Evolutionary conservation across 1,139 yeast genomes (phyloP), one percentile per base, ranked within the genome.

Genomic region (Taphrina betulina): DNA sequence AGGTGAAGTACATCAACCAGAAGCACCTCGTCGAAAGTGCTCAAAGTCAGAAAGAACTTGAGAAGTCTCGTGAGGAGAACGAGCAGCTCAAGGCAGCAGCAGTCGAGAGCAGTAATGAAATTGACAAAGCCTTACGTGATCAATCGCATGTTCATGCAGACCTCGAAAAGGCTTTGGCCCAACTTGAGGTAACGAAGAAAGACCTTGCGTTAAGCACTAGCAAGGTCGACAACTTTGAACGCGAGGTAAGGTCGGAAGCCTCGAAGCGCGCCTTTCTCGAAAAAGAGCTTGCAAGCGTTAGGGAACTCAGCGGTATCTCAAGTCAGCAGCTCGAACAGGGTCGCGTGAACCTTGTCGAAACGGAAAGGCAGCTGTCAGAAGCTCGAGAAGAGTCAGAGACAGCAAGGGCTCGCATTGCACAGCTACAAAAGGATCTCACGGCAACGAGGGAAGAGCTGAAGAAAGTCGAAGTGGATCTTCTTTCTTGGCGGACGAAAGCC

Each of bases 191-290:
- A 3, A 43, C 53, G 12, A 33, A 28, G 17, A 24, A 36, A 17
- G 61, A 59, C 40, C 10, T 12, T 16, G 17, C 16, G 8, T n/a
- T 14, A 34, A 12, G 10, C 7, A 8, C 23, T 16, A 19, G 51
- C 44, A 51, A 57, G 16, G 31, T 36, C n/a, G 54, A 57, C 5
- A 58, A 57, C 14, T 68, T 65, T 44, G 64, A 66, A 36, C 66
- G 64, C 19, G 65, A 62, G 31, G 57, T 60, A 14, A 57, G 57
- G 29, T 59, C 53, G 4, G 36, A 50, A n/a, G n/a, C 52, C n/a
- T 53, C 53, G 17, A 42, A 46, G 28, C 51, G 58, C 12, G 33
- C 19, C 19, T 50, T 50, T 28, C 31, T 50, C 31, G 43, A 58
- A 29, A 38, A 38, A 26, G 54, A 50, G 36, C 19, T 50, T 19